phyloP scores from a whole-genome alignment of 2,329 filamentous ascomycete species.

The Aquanectria penicillioides region DNA sequence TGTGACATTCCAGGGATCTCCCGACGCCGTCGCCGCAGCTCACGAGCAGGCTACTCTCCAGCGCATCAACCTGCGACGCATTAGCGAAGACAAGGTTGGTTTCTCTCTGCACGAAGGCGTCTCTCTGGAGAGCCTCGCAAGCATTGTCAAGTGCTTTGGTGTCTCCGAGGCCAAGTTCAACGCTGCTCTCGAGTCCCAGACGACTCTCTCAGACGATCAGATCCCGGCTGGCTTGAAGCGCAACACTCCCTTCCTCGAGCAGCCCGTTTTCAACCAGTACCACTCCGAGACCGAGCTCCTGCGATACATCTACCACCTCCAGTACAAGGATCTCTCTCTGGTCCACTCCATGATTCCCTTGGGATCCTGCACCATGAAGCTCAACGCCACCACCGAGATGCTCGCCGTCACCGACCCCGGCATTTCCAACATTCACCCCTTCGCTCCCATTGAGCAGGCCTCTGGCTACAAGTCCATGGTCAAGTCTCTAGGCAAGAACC shows the following conservation, averaged over 20 bases:
- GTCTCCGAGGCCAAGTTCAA: conserved; percentile 39
- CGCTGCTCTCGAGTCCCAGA: conserved; percentile 38
- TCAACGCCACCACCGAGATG: conserved; percentile 96
- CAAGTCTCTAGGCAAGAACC: conserved; percentile 75
- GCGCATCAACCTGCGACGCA: conserved; percentile 42
- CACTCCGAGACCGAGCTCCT: conserved; percentile 95
- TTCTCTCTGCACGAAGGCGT: conserved; percentile 46
- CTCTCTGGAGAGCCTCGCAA: conserved; percentile 33
- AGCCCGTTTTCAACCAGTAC: conserved; percentile 93
- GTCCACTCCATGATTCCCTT: conserved; percentile 98
- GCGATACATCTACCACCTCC: conserved; percentile 91
- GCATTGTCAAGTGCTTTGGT: conserved; percentile 38
- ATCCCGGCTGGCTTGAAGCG: conserved; percentile 74
- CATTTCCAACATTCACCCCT: conserved; percentile 79
- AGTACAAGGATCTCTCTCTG: conserved; percentile 92
- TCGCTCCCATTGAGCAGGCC: conserved; percentile 72
- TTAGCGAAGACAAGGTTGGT: conserved; percentile 44
- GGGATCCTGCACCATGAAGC: conserved; percentile 98
- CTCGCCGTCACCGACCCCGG: conserved; percentile 66
- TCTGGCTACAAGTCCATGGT: conserved; percentile 78
- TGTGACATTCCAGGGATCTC: conserved; percentile 68
- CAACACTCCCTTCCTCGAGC: conserved; percentile 80
- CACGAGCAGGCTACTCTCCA: conserved; percentile 35
- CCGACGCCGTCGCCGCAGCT: conserved; percentile 36
- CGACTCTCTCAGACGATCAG: conserved; percentile 43